Base-by-base conservation (phyloP, 2,329 filamentous ascomycete species). In the Mycosphaerelloides madeirae region DNA sequence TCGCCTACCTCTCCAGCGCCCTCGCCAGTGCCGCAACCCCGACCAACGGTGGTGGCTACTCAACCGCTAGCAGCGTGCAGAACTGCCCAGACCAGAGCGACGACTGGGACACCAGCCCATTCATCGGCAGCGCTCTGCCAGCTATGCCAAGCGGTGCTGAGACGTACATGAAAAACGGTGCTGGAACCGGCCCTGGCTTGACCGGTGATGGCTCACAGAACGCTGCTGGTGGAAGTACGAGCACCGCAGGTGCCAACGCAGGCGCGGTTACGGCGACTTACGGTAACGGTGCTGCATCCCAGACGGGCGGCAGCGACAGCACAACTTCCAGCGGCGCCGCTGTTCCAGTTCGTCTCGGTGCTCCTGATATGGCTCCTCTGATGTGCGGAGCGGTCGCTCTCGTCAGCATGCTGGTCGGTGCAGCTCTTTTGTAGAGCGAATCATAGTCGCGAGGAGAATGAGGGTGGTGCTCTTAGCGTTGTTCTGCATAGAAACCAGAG, bases 31-130 rank as follows among this genome's bases (percentile, higher is more conserved):
- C 74, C 52, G 56, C 67, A 33, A 68, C 71, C 61, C 79, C 79
- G 28, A 53, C 52, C 19, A 77, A 76, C 34, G 72, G 79, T 52
- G 79, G 79, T 52, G 74, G 76, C 45, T 81, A 79, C 70, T 77
- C 77, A 64, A 60, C 68, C 44, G 72, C 65, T 48, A 74, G 74
- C 50, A 63, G 65, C 48, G 61, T 74, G 41, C 77, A 73, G 50
- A 58, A 65, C 12, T 83, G 79, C 69, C 79, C 79, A 14, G 50
- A 62, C 18, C 68, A 74, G 59, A 68, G 70, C 46, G 56, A 62
- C 50, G 74, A 73, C 62, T 83, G 78, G 78, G 68, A 80, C 41
- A 76, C 81, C 35, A 63, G 56, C 19, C 63, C 65, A 33, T 63
- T 59, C 57, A 64, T 66, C 48, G 67, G 74, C 49, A 57, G 58